phyloP scores from a whole-genome alignment of 768 basidiomycete genomes.

The Tulasnella sp. region DNA sequence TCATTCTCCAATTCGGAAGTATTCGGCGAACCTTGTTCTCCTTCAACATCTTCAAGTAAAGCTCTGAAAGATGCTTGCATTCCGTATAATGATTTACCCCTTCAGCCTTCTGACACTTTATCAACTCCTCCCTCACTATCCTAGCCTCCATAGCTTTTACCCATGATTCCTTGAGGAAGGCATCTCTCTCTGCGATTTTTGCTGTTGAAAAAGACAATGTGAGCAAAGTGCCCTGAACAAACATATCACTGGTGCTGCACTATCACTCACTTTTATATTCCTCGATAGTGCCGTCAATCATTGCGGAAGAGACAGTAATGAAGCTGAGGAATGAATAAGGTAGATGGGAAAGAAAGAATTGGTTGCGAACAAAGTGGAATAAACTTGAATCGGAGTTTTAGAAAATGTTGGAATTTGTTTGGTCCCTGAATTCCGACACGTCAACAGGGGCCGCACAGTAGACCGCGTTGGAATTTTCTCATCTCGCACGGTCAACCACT shows the following conservation, averaged over 20 bases:
- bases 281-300: background rate
- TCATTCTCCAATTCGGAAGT: background rate
- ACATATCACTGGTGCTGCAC: too few species aligned
- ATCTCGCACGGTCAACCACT: too few species aligned
- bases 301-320: too few species aligned
- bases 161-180: conserved; percentile 82
- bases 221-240: background rate
- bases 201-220: conserved; percentile 11
- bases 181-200: conserved; percentile 38
- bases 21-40: conserved; percentile 58
- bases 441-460: too few species aligned
- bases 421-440: too few species aligned
- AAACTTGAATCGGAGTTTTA: too few species aligned
- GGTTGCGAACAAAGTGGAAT: too few species aligned
- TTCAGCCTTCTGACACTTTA: conserved; percentile 79
- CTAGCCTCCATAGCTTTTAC: conserved; percentile 86
- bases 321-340: too few species aligned
- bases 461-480: too few species aligned
- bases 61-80: conserved; percentile 74
- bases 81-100: conserved; percentile 86
- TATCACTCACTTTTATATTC: conserved; percentile 3
- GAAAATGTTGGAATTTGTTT: too few species aligned
- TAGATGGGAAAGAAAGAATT: too few species aligned
- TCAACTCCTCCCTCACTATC: conserved; percentile 75
- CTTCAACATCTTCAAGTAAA: conserved; percentile 64